phyloP scores from a whole-genome alignment of 2,329 filamentous ascomycete species.

The Monilinia fructicola region DNA sequence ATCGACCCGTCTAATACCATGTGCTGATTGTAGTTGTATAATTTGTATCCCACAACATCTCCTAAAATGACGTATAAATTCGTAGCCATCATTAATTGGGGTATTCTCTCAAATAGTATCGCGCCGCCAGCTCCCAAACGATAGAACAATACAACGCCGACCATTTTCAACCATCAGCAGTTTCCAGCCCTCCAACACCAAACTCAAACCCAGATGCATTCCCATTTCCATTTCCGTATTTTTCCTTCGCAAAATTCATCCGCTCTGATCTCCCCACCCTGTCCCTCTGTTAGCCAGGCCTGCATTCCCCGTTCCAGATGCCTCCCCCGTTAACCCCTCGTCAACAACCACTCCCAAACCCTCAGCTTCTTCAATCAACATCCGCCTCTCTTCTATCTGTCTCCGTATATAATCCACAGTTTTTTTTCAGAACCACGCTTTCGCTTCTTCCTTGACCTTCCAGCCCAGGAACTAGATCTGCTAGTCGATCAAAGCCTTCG shows the following conservation, averaged over 20 bases:
- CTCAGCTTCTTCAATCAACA: slow-evolving; percentile 51
- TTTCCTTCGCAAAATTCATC: background rate
- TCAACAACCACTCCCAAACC: slow-evolving; percentile 50
- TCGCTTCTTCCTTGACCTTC: slow-evolving; percentile 69
- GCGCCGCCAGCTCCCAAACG: background rate
- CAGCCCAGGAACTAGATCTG: slow-evolving; percentile 66
- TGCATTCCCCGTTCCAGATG: background rate
- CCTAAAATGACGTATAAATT: background rate
- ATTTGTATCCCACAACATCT: background rate
- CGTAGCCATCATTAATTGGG: background rate
- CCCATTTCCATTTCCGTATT: background rate
- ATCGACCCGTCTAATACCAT: background rate
- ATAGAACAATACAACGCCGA: slow-evolving; percentile 10
- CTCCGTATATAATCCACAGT: slow-evolving; percentile 54
- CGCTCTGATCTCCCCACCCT: background rate
- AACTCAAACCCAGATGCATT: background rate
- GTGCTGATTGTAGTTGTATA: background rate
- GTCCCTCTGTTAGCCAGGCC: background rate
- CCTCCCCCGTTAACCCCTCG: slow-evolving; percentile 34
- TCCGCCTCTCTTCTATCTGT: slow-evolving; percentile 51
- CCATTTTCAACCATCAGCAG: background rate
- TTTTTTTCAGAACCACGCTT: slow-evolving; percentile 63
- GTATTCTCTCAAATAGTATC: slow-evolving; percentile 2
- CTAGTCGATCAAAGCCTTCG: slow-evolving; percentile 67
- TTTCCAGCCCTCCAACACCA: background rate